Evolutionary conservation across 352 stramenopile species (phyloP).

Genomic region (Labyrinthula sp.): DNA sequence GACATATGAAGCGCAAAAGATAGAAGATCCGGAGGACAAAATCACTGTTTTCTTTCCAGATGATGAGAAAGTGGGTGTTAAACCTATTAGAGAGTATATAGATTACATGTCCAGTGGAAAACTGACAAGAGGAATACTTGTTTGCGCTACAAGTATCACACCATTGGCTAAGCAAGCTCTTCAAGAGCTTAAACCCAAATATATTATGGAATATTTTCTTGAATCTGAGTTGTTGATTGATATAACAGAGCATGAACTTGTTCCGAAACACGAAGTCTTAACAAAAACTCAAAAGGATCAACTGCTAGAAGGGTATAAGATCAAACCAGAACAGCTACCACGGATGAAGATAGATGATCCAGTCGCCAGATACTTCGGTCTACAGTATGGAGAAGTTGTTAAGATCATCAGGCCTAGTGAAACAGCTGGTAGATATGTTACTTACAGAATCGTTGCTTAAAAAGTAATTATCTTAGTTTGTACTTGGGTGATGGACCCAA

Average conservation of each 20-base stretch:
- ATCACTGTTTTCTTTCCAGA: slow-evolving; percentile 98
- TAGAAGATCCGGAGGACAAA: slow-evolving; percentile 67
- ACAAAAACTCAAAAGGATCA: slow-evolving; percentile 83
- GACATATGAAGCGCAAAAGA: slow-evolving; percentile 37
- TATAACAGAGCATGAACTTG: slow-evolving; percentile 97
- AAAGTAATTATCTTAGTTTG: slow-evolving; percentile 9
- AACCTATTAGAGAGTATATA: slow-evolving; percentile 40
- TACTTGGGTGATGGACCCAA: too few species aligned
- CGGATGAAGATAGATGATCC: slow-evolving; percentile 95
- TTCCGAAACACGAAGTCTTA: slow-evolving; percentile 92
- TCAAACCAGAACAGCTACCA: slow-evolving; percentile 94
- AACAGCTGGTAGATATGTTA: slow-evolving; percentile 96
- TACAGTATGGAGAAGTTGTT: slow-evolving; percentile 88
- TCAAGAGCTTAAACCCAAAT: slow-evolving; percentile 69
- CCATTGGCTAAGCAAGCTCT: slow-evolving; percentile 87
- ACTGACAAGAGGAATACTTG: slow-evolving; percentile 87
- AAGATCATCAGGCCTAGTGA: slow-evolving; percentile 98
- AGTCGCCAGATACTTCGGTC: slow-evolving; percentile 88
- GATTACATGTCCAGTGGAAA: slow-evolving; percentile 91
- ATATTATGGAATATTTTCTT: slow-evolving; percentile 71
- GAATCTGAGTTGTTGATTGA: slow-evolving; percentile 97
- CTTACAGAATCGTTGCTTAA: slow-evolving; percentile 69
- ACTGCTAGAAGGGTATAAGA: slow-evolving; percentile 90
- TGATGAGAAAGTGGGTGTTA: slow-evolving; percentile 56
- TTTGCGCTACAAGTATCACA: slow-evolving; percentile 80